Percentiles rank a stretch among this genome's conserved stretches.
Conservation (phyloP, 768 basidiomycete species). For the Xerocomellus amylosporus region DNA sequence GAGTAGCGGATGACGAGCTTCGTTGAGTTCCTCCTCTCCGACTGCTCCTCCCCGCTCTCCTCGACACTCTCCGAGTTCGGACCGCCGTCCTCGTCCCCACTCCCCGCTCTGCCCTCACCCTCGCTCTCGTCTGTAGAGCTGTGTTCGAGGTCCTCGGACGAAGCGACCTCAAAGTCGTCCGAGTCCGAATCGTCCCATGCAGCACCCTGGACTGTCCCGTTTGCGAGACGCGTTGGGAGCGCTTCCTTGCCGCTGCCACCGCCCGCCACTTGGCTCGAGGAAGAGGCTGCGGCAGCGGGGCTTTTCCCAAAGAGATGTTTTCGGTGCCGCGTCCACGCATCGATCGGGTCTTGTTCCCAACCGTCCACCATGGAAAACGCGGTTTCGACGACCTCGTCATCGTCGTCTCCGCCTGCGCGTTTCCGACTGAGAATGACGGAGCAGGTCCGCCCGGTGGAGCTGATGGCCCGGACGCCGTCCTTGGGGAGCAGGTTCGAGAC, state of each 20-base stretch:
- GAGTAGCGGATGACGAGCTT: conserved; percentile 59
- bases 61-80: conserved; percentile 31
- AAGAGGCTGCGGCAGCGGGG: background rate
- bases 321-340: conserved; percentile 60
- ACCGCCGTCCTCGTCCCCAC: conserved; percentile 33
- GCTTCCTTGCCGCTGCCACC: conserved; percentile 3
- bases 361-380: conserved; percentile 73
- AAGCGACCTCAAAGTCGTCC: conserved; percentile 35
- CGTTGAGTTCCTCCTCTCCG: conserved; percentile 48
- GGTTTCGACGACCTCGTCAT: conserved; percentile 52
- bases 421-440: conserved; percentile 53
- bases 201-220: conserved; percentile 22
- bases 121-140: conserved; percentile 32
- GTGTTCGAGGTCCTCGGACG: conserved; percentile 46
- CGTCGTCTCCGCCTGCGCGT: conserved; percentile 13
- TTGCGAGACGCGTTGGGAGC: background rate
- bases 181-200: conserved; percentile 35
- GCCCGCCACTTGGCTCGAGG: background rate
- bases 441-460: conserved; percentile 66
- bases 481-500: conserved; percentile 53
- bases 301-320: conserved; percentile 53
- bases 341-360: conserved; percentile 61
- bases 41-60: conserved; percentile 37
- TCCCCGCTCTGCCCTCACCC: conserved; percentile 11
- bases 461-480: conserved; percentile 53